Conservation (phyloP, 75 land plant species). For the Pinus taeda region DNA sequence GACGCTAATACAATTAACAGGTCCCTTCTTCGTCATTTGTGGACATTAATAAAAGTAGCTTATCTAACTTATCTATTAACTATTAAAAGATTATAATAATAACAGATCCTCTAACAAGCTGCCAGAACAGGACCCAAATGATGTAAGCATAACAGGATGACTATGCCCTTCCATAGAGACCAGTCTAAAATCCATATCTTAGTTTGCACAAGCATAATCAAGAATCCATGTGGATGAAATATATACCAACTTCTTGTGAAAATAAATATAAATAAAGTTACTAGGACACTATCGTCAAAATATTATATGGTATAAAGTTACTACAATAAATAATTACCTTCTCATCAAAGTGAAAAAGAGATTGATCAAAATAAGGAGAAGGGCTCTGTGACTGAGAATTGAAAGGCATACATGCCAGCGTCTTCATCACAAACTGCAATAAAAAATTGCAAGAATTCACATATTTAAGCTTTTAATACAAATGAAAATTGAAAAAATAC, state of each 20-base stretch:
- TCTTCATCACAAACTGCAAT: slow-evolving; percentile 84
- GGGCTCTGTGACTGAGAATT: slow-evolving; percentile 92
- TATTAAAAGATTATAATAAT: too few species aligned
- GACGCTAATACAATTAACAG: too few species aligned
- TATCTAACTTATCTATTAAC: too few species aligned
- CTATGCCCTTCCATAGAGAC: too few species aligned
- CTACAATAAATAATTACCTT: slow-evolving; percentile 50
- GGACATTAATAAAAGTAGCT: too few species aligned
- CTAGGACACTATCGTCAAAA: neutral
- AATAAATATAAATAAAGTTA: neutral
- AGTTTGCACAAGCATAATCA: neutral
- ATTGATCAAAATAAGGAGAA: slow-evolving; percentile 92
- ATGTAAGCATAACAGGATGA: too few species aligned
- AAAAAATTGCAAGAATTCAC: neutral
- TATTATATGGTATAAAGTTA: neutral
- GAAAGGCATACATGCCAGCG: slow-evolving; percentile 64
- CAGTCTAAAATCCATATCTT: too few species aligned
- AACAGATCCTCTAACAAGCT: too few species aligned
- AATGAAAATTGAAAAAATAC: neutral
- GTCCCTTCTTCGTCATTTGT: too few species aligned
- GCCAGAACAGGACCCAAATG: too few species aligned
- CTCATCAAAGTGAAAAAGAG: slow-evolving; percentile 94
- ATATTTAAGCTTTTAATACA: slow-evolving; percentile 1
- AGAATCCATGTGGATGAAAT: neutral
- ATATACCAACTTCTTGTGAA: neutral